Conservation (phyloP, 225 moss, liverwort and hornwort genomes). For the Straminergon stramineum region DNA sequence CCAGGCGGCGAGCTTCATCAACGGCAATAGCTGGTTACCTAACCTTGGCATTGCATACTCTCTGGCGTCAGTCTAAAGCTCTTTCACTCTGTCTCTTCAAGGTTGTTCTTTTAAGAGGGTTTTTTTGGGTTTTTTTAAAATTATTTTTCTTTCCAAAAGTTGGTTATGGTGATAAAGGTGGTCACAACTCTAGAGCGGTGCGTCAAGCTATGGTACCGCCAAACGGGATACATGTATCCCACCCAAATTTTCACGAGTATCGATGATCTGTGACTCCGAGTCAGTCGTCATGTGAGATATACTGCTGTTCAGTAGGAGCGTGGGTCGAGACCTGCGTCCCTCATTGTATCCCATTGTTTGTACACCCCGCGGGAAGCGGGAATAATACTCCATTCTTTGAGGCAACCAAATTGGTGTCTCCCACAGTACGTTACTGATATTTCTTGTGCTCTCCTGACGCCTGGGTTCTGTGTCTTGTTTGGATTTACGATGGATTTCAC, state of each 20-base stretch:
- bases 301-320: background rate
- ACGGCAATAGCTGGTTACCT: slow-evolving; percentile 26
- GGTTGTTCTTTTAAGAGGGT: background rate
- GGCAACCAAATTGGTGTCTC: slow-evolving; percentile 21
- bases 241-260: background rate
- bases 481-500: no score
- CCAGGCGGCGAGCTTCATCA: slow-evolving; percentile 23
- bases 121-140: no score
- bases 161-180: background rate
- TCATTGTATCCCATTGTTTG: slow-evolving; percentile 7
- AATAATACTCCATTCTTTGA: slow-evolving; percentile 28
- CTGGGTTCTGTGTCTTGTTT: no score
- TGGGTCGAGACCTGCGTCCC: background rate
- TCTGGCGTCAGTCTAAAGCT: background rate
- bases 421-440: background rate
- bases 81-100: background rate
- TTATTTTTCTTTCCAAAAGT: background rate
- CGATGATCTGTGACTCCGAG: slow-evolving; percentile 4
- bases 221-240: background rate
- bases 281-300: slow-evolving; percentile 20
- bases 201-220: background rate
- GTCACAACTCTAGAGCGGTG: background rate
- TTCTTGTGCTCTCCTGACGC: no score
- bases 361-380: background rate
- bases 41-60: background rate